Percentiles rank a stretch among this genome's conserved stretches.
Conservation (phyloP, 2,329 filamentous ascomycete genomes). For the Xylariaceae sp. region DNA sequence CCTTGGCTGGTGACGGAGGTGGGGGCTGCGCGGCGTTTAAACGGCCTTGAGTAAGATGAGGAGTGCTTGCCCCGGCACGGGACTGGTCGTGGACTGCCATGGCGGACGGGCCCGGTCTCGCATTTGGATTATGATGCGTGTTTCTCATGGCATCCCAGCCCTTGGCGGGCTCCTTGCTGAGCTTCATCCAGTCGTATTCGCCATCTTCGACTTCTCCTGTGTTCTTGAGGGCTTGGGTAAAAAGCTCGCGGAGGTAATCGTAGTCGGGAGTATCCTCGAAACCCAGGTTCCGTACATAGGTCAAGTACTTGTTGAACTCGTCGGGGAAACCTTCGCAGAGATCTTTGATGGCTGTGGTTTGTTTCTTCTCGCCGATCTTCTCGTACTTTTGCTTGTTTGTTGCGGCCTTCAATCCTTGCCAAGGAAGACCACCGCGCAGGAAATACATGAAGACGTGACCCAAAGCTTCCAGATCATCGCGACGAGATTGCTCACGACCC, state of each 20-base stretch:
- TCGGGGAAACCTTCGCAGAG: constrained; percentile 94
- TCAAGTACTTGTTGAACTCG: constrained; percentile 96
- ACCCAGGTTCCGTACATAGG: constrained; percentile 93
- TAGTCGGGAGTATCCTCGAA: constrained; percentile 99
- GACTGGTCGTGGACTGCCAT: constrained; percentile 77
- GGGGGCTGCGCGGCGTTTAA: constrained; percentile 92
- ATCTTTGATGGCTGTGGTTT: constrained; percentile 94
- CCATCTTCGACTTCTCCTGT: constrained; percentile 93
- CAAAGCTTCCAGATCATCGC: constrained; percentile 90
- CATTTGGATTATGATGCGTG: constrained; percentile 71
- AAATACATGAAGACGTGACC: constrained; percentile 76
- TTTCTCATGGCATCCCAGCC: constrained; percentile 85
- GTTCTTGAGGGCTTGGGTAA: constrained; percentile 93
- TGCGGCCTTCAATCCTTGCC: constrained; percentile 69
- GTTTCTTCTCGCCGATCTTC: constrained; percentile 99
- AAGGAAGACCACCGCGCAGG: constrained; percentile 64
- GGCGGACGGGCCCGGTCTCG: constrained; percentile 74
- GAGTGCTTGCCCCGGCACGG: constrained; percentile 60
- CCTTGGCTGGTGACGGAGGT: constrained; percentile 79
- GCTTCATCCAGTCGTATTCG: constrained; percentile 99
- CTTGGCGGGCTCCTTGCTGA: constrained; percentile 77
- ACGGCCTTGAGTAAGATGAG: constrained; percentile 75
- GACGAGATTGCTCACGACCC: constrained; percentile 89
- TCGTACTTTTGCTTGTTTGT: constrained; percentile 97
- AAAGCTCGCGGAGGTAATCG: constrained; percentile 92